Percentiles rank a stretch among this genome's conserved stretches.
Conservation (phyloP, 352 stramenopile species). For the Phytophthora sp. region DNA sequence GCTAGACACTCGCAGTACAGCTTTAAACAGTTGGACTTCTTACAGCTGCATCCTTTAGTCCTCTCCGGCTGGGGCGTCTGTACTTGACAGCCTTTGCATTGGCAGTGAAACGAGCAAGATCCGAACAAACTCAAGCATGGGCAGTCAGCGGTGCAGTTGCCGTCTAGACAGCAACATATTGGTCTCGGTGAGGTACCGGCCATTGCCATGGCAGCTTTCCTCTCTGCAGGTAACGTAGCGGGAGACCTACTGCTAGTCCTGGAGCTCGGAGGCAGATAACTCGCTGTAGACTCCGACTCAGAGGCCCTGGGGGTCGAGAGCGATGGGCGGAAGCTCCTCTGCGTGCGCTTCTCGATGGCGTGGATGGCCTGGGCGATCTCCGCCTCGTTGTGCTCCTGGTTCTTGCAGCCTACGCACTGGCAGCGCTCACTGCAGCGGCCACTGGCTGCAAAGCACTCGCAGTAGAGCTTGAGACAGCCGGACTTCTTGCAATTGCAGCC, state of each 20-base stretch:
- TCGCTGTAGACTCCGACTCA: slow-evolving; percentile 5
- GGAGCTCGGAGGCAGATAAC: neutral
- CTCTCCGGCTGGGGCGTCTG: slow-evolving; percentile 46
- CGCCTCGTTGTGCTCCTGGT: slow-evolving; percentile 60
- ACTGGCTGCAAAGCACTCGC: slow-evolving; percentile 75
- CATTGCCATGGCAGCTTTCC: slow-evolving; percentile 29
- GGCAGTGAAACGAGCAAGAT: slow-evolving; percentile 40
- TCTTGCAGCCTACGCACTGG: slow-evolving; percentile 81
- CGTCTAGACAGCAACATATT: slow-evolving; percentile 45
- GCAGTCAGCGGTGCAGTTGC: slow-evolving; percentile 49
- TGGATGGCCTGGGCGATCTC: slow-evolving; percentile 67
- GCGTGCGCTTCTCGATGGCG: slow-evolving; percentile 55
- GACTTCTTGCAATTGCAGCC: slow-evolving; percentile 97
- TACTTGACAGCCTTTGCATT: slow-evolving; percentile 53
- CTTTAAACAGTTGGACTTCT: slow-evolving; percentile 98
- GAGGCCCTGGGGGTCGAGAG: slow-evolving; percentile 26
- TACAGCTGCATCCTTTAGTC: slow-evolving; percentile 93
- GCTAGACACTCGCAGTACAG: slow-evolving; percentile 90
- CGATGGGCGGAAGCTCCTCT: slow-evolving; percentile 55
- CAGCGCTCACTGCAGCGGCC: slow-evolving; percentile 65
- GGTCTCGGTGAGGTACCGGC: slow-evolving; percentile 16
- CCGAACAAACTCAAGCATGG: slow-evolving; percentile 53
- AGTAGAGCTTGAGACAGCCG: slow-evolving; percentile 95
- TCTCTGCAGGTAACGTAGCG: slow-evolving; percentile 25
- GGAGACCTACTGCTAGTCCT: neutral